Evolutionary conservation across 2,329 filamentous ascomycete genomes (phyloP).

Genomic region (Rhexocercosporidium sp.): DNA sequence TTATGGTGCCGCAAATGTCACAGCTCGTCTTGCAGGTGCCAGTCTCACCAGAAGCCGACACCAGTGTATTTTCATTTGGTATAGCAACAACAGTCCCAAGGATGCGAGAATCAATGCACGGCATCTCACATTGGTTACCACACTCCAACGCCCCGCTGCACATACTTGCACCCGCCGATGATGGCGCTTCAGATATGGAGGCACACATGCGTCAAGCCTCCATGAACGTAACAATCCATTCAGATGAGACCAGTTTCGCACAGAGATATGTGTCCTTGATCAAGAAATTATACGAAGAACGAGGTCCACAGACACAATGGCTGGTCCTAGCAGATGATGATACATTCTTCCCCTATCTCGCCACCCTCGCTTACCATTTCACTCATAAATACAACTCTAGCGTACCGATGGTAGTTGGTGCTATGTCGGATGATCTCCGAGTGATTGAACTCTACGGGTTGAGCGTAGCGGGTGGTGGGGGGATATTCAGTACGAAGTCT

Average conservation of each 20-base stretch:
- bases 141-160: conserved; percentile 6
- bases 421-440: conserved; percentile 9
- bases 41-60: neutral
- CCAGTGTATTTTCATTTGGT: conserved; percentile 11
- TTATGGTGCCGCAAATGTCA: neutral
- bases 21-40: neutral
- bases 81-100: conserved; percentile 4
- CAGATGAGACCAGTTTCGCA: neutral
- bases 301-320: conserved; percentile 9
- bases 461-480: neutral
- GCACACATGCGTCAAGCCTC: neutral
- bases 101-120: neutral
- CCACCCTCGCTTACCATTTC: conserved; percentile 11
- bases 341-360: conserved; percentile 12
- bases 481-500: conserved; percentile 1
- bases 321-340: conserved; percentile 11
- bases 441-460: conserved; percentile 7
- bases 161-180: conserved; percentile 5
- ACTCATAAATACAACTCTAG: neutral
- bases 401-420: neutral
- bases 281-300: conserved; percentile 11
- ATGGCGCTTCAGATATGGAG: neutral
- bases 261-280: conserved; percentile 10
- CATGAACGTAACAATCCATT: conserved; percentile 8
- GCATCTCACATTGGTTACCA: conserved; percentile 9